A percentile compares a stretch with the other conserved stretches of the same genome.
These are phyloP conservation scores for Parasitella parasitica DNA, from an alignment of 371 early-diverging fungal genomes.

Conservation along the genomic window DNA sequence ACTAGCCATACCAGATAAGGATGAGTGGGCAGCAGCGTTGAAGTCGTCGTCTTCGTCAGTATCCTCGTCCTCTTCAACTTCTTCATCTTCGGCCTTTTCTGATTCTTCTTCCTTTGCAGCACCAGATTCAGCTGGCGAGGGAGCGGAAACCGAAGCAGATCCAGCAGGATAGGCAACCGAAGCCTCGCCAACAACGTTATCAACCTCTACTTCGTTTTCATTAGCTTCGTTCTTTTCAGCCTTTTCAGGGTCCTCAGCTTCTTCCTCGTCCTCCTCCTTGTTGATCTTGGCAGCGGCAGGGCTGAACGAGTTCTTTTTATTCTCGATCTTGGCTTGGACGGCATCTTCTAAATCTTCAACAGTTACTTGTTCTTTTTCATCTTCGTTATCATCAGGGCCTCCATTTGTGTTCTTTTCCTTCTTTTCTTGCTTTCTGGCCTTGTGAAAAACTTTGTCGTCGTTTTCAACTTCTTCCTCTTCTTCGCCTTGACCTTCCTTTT, in stretches of 20 bases:
- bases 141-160: not conserved
- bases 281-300: not conserved
- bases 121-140: not conserved
- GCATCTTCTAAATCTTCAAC: not conserved
- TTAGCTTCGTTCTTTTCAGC: not conserved
- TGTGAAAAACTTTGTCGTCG: not conserved
- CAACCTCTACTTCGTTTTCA: not conserved
- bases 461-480: not conserved
- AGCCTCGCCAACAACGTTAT: not conserved
- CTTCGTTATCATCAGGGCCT: not conserved
- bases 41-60: not conserved
- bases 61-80: not conserved
- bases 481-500: not conserved
- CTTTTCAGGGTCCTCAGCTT: not conserved
- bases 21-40: not conserved
- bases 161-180: not conserved
- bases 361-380: slow-evolving; percentile 2
- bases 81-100: slow-evolving; percentile 3
- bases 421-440: not conserved
- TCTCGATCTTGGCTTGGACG: not conserved
- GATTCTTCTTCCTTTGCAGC: not conserved
- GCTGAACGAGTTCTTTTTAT: not conserved
- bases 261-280: not conserved
- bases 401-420: not conserved
- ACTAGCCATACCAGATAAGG: not conserved